Base-by-base conservation (phyloP, 257 asterid species). In the Henckelia pumila region DNA sequence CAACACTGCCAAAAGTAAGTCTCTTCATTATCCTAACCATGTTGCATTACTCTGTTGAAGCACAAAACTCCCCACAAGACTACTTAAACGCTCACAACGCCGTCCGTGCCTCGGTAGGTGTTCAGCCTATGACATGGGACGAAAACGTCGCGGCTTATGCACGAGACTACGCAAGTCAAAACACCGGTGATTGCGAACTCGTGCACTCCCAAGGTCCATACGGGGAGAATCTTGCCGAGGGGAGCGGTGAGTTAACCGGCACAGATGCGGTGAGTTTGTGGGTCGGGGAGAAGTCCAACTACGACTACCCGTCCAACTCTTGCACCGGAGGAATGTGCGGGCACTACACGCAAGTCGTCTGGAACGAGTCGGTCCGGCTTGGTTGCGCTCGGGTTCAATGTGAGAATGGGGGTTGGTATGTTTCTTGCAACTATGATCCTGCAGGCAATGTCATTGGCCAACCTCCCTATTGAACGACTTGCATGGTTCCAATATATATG, bases 271-370 rank as follows among this genome's bases (percentile, higher is more conserved):
- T 13, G 19, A 44, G 52, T 44, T 14, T 44, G 52, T 44, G 52
- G 49, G 19, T 44, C 7, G 52, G 19, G 52, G 52, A 44, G 52
- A 44, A 44, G 52, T 1, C 52, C 52, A 44, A 44, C 52, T 44
- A 44, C 19, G 52, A 44, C 52, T 14, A 44, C 52, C 0, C 52
- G 52, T 44, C 19, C 19, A 44, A 44, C 52, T 0, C 52, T 44
- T 44, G 52, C 52, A 44, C 52, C 52, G 52, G 78, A 0, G 86
- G 83, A 0, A 52, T 40, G 59, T 79, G 83, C 7, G 3, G 33
- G 0, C 88, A 80, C 52, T 85, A 85, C n/a, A 82, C 86, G 1
- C 91, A 82, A 13, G 83, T 85, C 19, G 86, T 85, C 24, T 85
- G 52, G 52, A 13, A 5, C 4, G 59, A 74, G n/a, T 82, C 86